Conservation (phyloP, 2,329 filamentous ascomycete species). For the Aspergillus ochraceoroseus region DNA sequence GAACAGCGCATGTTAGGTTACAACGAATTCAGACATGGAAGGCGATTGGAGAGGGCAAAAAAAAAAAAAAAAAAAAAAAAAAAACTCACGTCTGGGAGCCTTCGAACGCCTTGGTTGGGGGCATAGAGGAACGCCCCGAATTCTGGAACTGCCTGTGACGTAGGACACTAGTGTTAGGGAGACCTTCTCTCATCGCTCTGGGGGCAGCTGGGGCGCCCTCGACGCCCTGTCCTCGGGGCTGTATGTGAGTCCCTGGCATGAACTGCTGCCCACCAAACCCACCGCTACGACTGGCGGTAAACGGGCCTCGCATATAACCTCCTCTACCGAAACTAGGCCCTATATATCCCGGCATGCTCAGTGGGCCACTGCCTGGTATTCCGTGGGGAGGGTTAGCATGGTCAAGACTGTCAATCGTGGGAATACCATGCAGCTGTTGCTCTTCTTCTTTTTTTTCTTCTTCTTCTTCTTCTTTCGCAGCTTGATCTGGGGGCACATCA, state of each 20-base stretch:
- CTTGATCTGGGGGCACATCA: conserved; percentile 14
- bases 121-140: conserved; percentile 28
- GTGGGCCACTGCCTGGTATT: conserved; percentile 32
- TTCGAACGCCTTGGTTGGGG: conserved; percentile 21
- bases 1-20: conserved; percentile 11
- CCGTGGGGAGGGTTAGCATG: conserved; percentile 22
- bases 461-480: conserved; percentile 9
- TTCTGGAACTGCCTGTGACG: conserved; percentile 53
- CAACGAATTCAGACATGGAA: too few relatives aligned
- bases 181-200: conserved; percentile 86
- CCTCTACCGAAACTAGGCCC: conserved; percentile 38
- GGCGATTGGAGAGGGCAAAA: too few relatives aligned
- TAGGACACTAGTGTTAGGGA: conserved; percentile 73
- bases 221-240: conserved; percentile 54
- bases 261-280: conserved; percentile 29
- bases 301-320: conserved; percentile 46
- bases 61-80: not conserved
- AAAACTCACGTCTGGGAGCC: conserved; percentile 30
- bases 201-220: conserved; percentile 80
- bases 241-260: conserved; percentile 29
- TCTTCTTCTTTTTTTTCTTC: conserved; percentile 24
- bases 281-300: conserved; percentile 39
- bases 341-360: conserved; percentile 25
- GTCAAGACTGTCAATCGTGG: conserved; percentile 32
- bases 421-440: conserved; percentile 28